These are phyloP conservation scores for Panaeolus cyanescens DNA, from an alignment of 768 basidiomycete species.

Conservation along the genomic window DNA sequence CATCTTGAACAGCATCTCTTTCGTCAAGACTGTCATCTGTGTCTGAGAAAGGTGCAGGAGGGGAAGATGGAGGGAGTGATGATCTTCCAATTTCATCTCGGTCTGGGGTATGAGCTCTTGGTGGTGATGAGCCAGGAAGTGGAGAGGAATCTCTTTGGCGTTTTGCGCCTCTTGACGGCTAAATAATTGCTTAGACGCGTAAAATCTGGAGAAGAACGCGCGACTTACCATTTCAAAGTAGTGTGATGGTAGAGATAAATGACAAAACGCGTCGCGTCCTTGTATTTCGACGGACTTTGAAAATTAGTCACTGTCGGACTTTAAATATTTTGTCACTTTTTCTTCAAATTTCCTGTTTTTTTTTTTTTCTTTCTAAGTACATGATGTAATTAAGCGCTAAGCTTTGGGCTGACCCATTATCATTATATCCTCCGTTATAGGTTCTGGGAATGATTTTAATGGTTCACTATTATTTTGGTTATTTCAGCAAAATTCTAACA, in stretches of 20 bases:
- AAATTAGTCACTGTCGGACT: conserved; percentile 23
- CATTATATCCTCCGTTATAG: conserved; percentile 29
- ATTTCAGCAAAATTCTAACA: background rate
- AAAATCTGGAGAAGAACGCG: conserved; percentile 15
- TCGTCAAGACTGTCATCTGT: conserved; percentile 82
- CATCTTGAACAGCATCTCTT: conserved; percentile 62
- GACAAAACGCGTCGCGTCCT: conserved; percentile 48
- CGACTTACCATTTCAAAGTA: conserved; percentile 38
- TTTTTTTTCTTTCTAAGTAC: background rate
- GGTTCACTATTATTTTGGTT: conserved; percentile 47
- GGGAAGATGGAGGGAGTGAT: conserved; percentile 85
- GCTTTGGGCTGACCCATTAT: conserved; percentile 1
- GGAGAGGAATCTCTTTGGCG: conserved; percentile 63
- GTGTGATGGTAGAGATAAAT: conserved; percentile 17
- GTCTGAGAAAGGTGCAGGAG: conserved; percentile 82
- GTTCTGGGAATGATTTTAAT: conserved; percentile 48
- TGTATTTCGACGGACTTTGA: conserved; percentile 43
- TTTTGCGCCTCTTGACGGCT: conserved; percentile 57
- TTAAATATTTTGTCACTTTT: background rate
- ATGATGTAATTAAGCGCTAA: background rate
- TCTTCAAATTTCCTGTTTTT: background rate
- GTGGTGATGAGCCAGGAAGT: conserved; percentile 50
- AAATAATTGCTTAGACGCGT: conserved; percentile 5
- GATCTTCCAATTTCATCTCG: conserved; percentile 61
- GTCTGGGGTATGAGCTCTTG: conserved; percentile 40